Base-by-base conservation (phyloP, 768 basidiomycete genomes). In the Mycena filopes region DNA sequence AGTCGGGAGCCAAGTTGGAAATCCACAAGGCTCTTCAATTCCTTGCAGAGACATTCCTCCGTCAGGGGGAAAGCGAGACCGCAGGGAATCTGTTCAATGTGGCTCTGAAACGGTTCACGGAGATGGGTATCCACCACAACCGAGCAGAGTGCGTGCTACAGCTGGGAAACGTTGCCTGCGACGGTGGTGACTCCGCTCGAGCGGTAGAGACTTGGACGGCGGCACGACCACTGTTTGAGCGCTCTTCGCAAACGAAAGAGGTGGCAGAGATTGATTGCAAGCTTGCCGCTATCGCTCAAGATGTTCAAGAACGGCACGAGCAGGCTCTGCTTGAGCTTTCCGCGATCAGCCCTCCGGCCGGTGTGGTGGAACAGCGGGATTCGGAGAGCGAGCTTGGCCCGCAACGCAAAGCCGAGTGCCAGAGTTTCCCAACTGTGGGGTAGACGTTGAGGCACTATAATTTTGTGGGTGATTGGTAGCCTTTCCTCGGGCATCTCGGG, bases 181-280 rank as follows among this genome's bases (percentile, higher is more conserved):
- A 3, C 5, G 16, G 5, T 11, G 36, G 36, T 4, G 51, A 53
- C 18, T 1, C 40, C 3, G 1, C 7, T 2, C 25, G 20, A 10
- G 53, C 53, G 2, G 20, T 42, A 4, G 41, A 41, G 20, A 40
- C n/a, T 11, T 42, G 54, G 54, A 10, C 23, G 31, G 18, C 25
- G 43, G 54, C 54, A n/a, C 5, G 28, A n/a, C 54, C 26, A 26
- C 21, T 55, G 28, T 55, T 55, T 21, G 54, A 43, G 29, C 26
- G 20, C 10, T 42, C 54, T 3, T 54, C 18, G 11, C 53, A 54
- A 20, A 5, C 16, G 10, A 49, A 20, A 28, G 16, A 29, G 18
- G 21, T 49, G 1, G 16, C 16, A 10, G 16, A 10, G 3, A n/a
- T 49, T 8, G 48, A 49, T 20, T n/a, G n/a, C n/a, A n/a, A n/a